Evolutionary conservation across 345 rosid genomes (phyloP).

Genomic region (Rhizophora mangle): DNA sequence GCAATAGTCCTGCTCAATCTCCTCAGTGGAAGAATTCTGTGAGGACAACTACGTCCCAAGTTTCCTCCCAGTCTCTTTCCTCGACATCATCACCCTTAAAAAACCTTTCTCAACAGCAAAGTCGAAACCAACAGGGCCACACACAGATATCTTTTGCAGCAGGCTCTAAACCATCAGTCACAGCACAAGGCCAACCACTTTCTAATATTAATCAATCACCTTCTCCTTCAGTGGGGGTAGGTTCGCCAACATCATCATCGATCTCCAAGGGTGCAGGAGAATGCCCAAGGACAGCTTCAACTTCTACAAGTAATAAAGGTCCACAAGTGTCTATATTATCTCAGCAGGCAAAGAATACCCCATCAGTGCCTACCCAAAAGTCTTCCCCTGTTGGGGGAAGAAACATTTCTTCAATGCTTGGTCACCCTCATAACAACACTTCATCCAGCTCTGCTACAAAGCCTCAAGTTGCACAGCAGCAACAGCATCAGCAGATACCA

Average conservation of each 20-base stretch:
- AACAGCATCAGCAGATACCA: constrained; percentile 48
- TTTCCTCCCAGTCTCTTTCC: constrained; percentile 50
- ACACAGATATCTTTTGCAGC: constrained; percentile 76
- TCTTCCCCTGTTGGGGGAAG: constrained; percentile 64
- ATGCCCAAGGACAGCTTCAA: constrained; percentile 75
- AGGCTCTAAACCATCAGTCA: constrained; percentile 49
- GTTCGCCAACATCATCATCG: constrained; percentile 80
- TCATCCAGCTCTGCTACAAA: constrained; percentile 46
- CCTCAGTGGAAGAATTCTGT: constrained; percentile 83
- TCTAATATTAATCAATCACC: constrained; percentile 53
- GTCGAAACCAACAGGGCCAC: constrained; percentile 58
- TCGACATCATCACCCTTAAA: constrained; percentile 56
- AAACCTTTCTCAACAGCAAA: constrained; percentile 64
- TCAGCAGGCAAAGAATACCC: constrained; percentile 66
- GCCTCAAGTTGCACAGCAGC: constrained; percentile 48
- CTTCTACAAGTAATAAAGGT: constrained; percentile 58
- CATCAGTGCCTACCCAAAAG: constrained; percentile 45
- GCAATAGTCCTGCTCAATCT: constrained; percentile 57
- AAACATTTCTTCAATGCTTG: constrained; percentile 57
- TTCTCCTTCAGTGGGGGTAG: constrained; percentile 61
- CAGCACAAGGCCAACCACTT: constrained; percentile 50
- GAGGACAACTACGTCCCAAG: constrained; percentile 52
- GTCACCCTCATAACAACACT: constrained; percentile 51
- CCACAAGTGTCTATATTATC: constrained; percentile 62
- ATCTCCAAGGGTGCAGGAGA: constrained; percentile 85